Evolutionary conservation across 1,284 basidiomycete genomes (phyloP), one percentile per base, ranked within the genome.

Genomic region (Phaffia rhodozyma): DNA sequence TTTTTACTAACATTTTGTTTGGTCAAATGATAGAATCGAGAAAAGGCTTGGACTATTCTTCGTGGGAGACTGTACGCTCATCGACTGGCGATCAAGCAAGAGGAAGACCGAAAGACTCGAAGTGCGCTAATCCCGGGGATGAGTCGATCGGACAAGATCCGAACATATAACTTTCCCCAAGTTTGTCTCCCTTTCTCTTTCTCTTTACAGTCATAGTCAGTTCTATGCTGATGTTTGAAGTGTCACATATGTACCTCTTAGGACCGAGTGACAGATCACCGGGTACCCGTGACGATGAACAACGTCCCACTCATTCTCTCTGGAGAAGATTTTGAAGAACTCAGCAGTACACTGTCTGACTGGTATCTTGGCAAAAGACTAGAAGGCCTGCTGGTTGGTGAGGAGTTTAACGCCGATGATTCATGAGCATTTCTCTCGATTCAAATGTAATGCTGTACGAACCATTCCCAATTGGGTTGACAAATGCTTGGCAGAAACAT

Each of bases 111-210:
- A n/a, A 83, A 82, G 0, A 80, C 81, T 4, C 80, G 90, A 13
- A 78, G 83, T 47, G 84, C 77, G 67, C 84, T 96, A 50, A 86
- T 96, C 21, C 83, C 83, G 59, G 84, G 85, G 0, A 85, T 85
- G 2, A 89, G 91, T 71, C 78, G 92, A 25, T 90, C 88, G 69
- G 91, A 96, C 71, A 96, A 96, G 74, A 86, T 96, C 65, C 78
- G 92, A 66, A 97, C 93, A 6, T 97, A 96, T 74, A 94, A 94
- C 70, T 92, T 85, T 72, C 83, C 88, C 1, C 89, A 91, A 80
- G 89, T 83, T 47, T 53, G 16, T 60, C 6, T 49, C 34, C 55
- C 47, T 5, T 27, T 5, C 34, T 27, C n/a, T 56, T 25, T 38
- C 16, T 58, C 58, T 30, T 47, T 48, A 3, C n/a, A 29, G 50